Evolutionary conservation across 495 filamentous ascomycete genomes (phyloP).

Genomic region (Penicillium steckii): DNA sequence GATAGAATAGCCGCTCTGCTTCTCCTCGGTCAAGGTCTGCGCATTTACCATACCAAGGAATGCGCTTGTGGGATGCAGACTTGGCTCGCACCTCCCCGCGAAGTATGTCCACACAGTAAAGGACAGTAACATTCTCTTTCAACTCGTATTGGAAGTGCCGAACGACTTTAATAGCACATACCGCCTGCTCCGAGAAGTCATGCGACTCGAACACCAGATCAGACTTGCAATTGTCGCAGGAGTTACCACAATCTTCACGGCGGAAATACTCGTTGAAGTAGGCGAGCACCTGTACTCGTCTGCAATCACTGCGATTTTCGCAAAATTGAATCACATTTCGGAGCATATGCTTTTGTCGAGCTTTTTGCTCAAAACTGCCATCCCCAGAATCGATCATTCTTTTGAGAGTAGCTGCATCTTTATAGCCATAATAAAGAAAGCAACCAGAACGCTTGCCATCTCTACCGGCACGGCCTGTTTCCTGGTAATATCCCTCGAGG

Average conservation of each 20-base stretch:
- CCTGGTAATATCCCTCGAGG: constrained; percentile 97
- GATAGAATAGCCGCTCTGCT: constrained; percentile 63
- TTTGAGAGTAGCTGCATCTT: constrained; percentile 60
- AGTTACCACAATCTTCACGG: constrained; percentile 62
- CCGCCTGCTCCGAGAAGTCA: constrained; percentile 76
- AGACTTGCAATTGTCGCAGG: constrained; percentile 86
- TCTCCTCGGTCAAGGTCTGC: constrained; percentile 55
- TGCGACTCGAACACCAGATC: constrained; percentile 61
- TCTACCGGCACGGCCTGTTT: constrained; percentile 90
- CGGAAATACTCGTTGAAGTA: constrained; percentile 90
- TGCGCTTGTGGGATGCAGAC: constrained; percentile 41
- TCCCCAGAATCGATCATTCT: constrained; percentile 81
- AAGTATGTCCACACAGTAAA: constrained; percentile 60
- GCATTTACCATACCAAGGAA: constrained; percentile 55
- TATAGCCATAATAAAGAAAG: constrained; percentile 83
- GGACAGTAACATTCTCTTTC: constrained; percentile 46
- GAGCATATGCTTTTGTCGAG: constrained; percentile 81
- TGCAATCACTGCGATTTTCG: constrained; percentile 82
- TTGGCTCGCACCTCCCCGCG: constrained; percentile 53
- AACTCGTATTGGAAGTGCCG: constrained; percentile 48
- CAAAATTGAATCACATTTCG: constrained; percentile 80
- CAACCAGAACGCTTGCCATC: constrained; percentile 87
- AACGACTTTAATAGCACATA: constrained; percentile 65
- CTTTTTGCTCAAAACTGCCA: constrained; percentile 71
- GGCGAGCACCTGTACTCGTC: constrained; percentile 79